phyloP scores from a whole-genome alignment of 805 yeast species.

The Candida lessepsii region DNA sequence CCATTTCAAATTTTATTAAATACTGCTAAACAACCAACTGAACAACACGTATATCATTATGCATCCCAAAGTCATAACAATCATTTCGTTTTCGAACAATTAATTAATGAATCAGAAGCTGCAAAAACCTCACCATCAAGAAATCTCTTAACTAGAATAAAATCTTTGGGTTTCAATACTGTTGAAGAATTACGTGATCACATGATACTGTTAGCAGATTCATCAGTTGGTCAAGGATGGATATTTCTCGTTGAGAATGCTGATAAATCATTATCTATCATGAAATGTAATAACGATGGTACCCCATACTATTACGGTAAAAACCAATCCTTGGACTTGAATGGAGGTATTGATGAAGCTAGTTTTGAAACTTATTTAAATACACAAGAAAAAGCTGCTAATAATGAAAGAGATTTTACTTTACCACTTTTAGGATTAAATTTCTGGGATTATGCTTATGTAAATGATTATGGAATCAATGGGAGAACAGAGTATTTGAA shows the following conservation, averaged over 20 bases:
- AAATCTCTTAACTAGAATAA: conserved; percentile 36
- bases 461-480: conserved; percentile 76
- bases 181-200: conserved; percentile 52
- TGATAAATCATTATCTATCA: conserved; percentile 55
- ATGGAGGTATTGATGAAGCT: conserved; percentile 61
- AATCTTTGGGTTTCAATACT: conserved; percentile 31
- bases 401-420: conserved; percentile 54
- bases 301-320: conserved; percentile 70
- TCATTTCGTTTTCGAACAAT: conserved; percentile 79
- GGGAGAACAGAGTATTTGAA: conserved; percentile 73
- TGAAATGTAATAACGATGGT: conserved; percentile 69
- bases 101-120: conserved; percentile 35
- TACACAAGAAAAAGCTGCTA: conserved; percentile 41
- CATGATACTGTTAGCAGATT: conserved; percentile 51
- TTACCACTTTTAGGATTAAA: conserved; percentile 76
- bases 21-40: conserved; percentile 64
- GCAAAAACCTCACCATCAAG: conserved; percentile 36
- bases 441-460: conserved; percentile 88
- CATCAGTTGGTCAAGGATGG: conserved; percentile 70
- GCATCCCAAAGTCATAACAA: conserved; percentile 93
- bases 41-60: conserved; percentile 72
- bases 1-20: conserved; percentile 70
- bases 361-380: conserved; percentile 48
- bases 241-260: conserved; percentile 64
- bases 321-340: conserved; percentile 73